Evolutionary conservation across 352 stramenopile species (phyloP), one percentile per base, ranked within the genome.

Genomic region (Phytopythium aichiense): DNA sequence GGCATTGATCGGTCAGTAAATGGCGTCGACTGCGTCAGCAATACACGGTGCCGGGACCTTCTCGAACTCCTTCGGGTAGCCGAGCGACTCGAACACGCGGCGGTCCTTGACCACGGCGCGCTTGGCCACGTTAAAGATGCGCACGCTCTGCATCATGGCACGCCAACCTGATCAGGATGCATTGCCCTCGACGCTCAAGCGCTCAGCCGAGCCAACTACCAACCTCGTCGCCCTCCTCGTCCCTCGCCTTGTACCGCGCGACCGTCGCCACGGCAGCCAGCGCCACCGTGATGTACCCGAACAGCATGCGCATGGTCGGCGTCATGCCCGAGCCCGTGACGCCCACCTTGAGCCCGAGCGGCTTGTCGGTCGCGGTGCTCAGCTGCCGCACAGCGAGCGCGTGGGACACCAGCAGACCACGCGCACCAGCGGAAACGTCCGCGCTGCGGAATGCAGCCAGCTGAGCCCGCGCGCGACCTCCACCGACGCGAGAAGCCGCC

Each of bases 81-180:
- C 83, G 13, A 92, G 68, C 11, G 73, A 69, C 60, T 88, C 80
- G 42, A 92, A 92, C 61, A 92, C 72, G 4, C 83, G 80, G 9
- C 73, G 80, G 38, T 92, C 83, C 38, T 92, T 92, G 11, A 88
- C 78, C 0, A 92, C 80, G 1, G 80, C 80, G 20, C 83, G 78
- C 60, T 90, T 89, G 25, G 83, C 83, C 73, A 90, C 82, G 63
- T 92, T 92, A 58, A 76, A 89, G 61, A 89, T 76, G 20, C 81
- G 73, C 18, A 81, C 76, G 42, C 70, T 87, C 81, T 86, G 40
- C 30, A 58, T 13, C 45, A 57, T n/a, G 20, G 15, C 37, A 67
- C 11, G 23, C 12, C 30, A 48, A 23, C 16, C 28, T 13, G 15
- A 22, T 35, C 35, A 40, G 20, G 35, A 40, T 40, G 12, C 35